Conservation (phyloP, 306 rosid species). For the Arachis stenosperma region DNA sequence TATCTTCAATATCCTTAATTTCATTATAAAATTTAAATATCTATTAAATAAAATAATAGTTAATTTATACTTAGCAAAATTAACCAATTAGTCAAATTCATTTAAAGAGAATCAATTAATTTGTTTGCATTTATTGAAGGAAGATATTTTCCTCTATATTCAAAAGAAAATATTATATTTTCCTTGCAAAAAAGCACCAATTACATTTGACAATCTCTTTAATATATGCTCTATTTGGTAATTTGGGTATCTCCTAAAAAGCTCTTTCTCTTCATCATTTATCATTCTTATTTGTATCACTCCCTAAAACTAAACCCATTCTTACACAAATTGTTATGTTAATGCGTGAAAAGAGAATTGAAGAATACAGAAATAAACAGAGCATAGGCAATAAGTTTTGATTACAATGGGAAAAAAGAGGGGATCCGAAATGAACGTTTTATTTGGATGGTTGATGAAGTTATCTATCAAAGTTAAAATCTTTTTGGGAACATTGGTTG, state of each 20-base stretch:
- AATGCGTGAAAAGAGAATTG: not conserved
- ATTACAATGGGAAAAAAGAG: constrained; percentile 57
- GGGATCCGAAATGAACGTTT: constrained; percentile 41
- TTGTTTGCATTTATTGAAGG: no score
- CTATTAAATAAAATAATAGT: no score
- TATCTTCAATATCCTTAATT: no score
- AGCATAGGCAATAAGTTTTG: not conserved
- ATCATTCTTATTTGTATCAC: not conserved
- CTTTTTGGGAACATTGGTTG: constrained; percentile 45
- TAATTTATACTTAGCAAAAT: no score
- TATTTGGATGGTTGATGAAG: constrained; percentile 58
- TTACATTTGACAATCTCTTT: not conserved
- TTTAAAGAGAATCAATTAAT: no score
- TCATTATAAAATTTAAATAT: no score
- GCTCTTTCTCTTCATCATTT: not conserved
- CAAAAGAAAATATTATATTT: no score
- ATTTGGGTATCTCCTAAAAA: constrained; percentile 29
- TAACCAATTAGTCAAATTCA: no score
- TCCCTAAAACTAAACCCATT: not conserved
- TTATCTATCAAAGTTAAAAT: constrained; percentile 55
- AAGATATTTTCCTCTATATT: no score
- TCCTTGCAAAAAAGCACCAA: not conserved
- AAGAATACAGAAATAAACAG: not conserved
- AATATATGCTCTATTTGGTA: constrained; percentile 23
- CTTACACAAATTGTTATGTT: not conserved